phyloP scores from a whole-genome alignment of 1,139 yeast genomes.

The Yarrowia galli region DNA sequence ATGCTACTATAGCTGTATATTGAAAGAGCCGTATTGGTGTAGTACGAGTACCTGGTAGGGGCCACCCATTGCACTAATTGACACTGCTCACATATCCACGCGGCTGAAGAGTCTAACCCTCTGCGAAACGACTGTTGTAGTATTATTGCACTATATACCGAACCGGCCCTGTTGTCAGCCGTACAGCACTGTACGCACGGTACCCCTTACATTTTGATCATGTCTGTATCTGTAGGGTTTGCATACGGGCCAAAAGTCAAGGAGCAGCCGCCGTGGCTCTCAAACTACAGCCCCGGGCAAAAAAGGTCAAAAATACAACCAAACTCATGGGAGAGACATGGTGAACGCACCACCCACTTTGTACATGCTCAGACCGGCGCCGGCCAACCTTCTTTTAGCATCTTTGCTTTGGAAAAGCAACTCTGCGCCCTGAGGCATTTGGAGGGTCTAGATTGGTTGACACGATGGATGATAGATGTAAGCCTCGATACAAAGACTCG shows the following conservation, averaged over 20 bases:
- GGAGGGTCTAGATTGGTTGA: background rate
- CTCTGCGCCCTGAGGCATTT: slow-evolving; percentile 1
- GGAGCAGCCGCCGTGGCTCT: slow-evolving; percentile 3
- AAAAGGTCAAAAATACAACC: no score
- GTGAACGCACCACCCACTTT: no score
- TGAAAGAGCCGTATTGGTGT: no score
- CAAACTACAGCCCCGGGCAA: background rate
- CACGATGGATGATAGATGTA: background rate
- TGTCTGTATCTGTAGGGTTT: background rate
- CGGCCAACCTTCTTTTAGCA: slow-evolving; percentile 4
- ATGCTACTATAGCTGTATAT: no score
- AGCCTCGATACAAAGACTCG: no score
- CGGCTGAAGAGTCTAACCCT: slow-evolving; percentile 5
- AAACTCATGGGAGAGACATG: no score
- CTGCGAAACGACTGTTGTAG: no score
- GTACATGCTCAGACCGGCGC: no score
- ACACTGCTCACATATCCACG: no score
- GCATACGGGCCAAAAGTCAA: background rate
- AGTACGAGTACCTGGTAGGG: no score
- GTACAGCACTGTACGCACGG: background rate
- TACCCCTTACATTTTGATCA: slow-evolving; percentile 18
- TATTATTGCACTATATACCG: no score
- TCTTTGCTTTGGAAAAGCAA: background rate
- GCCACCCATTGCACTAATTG: no score
- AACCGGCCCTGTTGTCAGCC: background rate